phyloP scores from a whole-genome alignment of 345 rosid genomes.

The Dovyalis caffra region DNA sequence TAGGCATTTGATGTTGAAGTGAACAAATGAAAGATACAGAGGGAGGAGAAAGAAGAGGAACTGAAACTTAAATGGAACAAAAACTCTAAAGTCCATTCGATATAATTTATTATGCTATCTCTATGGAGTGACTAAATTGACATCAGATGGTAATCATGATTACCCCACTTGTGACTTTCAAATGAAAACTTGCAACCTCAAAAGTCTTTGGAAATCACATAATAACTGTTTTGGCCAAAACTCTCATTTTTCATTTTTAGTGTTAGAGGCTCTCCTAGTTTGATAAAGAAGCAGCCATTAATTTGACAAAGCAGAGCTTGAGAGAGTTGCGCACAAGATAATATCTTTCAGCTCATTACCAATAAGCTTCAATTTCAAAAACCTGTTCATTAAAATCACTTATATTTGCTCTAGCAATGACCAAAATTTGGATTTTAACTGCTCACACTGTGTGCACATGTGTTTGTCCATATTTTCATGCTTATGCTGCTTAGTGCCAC shows the following conservation, averaged over 20 bases:
- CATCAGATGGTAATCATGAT: not conserved
- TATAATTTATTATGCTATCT: not conserved
- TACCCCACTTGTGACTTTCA: not conserved
- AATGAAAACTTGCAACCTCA: not conserved
- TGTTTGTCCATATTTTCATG: slow-evolving; percentile 6
- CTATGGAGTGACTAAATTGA: not conserved
- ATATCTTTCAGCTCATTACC: not conserved
- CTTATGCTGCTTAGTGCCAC: slow-evolving; percentile 13
- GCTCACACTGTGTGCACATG: not conserved
- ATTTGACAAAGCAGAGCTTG: not conserved
- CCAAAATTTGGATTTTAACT: not conserved
- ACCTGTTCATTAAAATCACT: not conserved
- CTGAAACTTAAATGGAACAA: not conserved
- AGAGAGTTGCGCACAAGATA: not conserved
- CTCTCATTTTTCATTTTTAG: not conserved
- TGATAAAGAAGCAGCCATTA: not conserved
- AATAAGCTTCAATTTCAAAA: not conserved
- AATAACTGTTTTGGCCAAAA: not conserved
- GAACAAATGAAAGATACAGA: not conserved
- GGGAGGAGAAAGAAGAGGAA: not conserved
- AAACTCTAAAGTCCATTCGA: not conserved
- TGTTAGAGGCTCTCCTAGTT: not conserved
- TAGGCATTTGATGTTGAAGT: not conserved
- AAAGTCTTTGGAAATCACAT: not conserved
- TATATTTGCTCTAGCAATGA: not conserved